Base-by-base conservation (phyloP, 2,329 filamentous ascomycete genomes). In the Apiospora kogelbergensis region DNA sequence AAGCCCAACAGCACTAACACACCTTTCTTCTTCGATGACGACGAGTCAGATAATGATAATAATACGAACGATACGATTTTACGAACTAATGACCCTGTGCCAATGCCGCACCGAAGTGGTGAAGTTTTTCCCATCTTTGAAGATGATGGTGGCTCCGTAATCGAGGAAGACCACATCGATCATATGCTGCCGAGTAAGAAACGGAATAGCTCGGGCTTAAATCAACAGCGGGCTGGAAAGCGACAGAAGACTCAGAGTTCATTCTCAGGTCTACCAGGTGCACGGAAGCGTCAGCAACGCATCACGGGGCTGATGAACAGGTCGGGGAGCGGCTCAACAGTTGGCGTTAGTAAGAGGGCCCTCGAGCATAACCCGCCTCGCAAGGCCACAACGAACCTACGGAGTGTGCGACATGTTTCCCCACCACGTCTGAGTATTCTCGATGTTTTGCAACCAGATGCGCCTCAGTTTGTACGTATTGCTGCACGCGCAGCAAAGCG, bases 401-500 rank as follows among this genome's bases (percentile, higher is more conserved):
- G 69, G 63, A 71, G 63, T 48, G 45, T 20, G 26, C 33, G 30
- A 37, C 9, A 60, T 7, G 33, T 30, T n/a, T 17, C 48, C 37
- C 63, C 85, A n/a, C 86, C 87, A 3, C 78, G 76, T 24, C 81
- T 91, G 24, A 86, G 89, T 72, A 90, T 91, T 68, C 75, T 91
- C n/a, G 89, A 91, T 76, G 84, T 89, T 26, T 81, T 86, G 60
- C 84, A 86, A 70, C 76, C 80, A 1, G 74, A 81, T 69, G 86
- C 88, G 0, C 89, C 89, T 1, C 78, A 76, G 1, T 91, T 91
- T 71, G 78, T 91, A 42, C 88, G 84, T 70, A 84, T 91, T 74
- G 89, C 89, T 66, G 88, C 88, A 57, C 87, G 89, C 20, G 83
- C 86, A 67, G 88, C 84, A 4, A 85, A 80, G 67, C 81, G 77